A percentile compares a stretch with the other conserved stretches of the same genome.
Evolutionary conservation across 2,329 filamentous ascomycete species (phyloP).

Genomic region (Nothophaeocryptopus gaeumannii): DNA sequence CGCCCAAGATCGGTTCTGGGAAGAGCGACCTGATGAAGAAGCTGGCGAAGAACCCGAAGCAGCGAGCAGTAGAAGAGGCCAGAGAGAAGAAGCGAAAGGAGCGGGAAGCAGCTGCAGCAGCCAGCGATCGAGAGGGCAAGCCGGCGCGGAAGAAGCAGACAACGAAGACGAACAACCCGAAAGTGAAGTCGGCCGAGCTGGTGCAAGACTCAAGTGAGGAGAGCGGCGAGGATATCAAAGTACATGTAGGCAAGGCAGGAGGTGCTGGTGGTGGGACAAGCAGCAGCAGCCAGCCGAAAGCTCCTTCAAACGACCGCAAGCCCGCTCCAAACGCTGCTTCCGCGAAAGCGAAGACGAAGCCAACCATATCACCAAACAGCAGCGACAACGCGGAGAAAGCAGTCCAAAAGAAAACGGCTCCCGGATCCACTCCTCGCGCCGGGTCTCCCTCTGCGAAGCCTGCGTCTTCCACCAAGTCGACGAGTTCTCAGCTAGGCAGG

Average conservation of each 20-base stretch:
- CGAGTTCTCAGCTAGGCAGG: conserved; percentile 22
- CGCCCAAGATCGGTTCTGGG: conserved; percentile 25
- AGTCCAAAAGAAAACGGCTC: conserved; percentile 9
- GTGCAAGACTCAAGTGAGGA: conserved; percentile 52
- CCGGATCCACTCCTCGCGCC: not conserved
- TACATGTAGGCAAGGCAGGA: too few relatives aligned
- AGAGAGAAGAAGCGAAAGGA: conserved; percentile 48
- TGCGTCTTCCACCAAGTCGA: conserved; percentile 9
- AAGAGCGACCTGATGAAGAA: conserved; percentile 20
- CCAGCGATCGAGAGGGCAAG: conserved; percentile 29
- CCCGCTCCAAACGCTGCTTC: conserved; percentile 13
- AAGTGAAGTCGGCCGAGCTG: conserved; percentile 55
- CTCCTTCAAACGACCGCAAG: conserved; percentile 14
- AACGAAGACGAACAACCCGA: conserved; percentile 36
- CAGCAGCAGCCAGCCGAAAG: conserved; percentile 24
- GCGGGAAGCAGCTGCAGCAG: conserved; percentile 34
- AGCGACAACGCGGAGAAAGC: conserved; percentile 25
- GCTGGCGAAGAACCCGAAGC: conserved; percentile 40
- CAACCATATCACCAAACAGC: conserved; percentile 21
- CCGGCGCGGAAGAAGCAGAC: conserved; percentile 29
- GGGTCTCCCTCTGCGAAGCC: not conserved
- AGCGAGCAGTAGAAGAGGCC: conserved; percentile 38
- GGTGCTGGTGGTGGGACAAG: conserved; percentile 6
- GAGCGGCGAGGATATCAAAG: conserved; percentile 35
- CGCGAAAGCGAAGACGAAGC: conserved; percentile 20